phyloP scores from a whole-genome alignment of 1,139 yeast genomes.

The Geotrichum cucujoidarum region DNA sequence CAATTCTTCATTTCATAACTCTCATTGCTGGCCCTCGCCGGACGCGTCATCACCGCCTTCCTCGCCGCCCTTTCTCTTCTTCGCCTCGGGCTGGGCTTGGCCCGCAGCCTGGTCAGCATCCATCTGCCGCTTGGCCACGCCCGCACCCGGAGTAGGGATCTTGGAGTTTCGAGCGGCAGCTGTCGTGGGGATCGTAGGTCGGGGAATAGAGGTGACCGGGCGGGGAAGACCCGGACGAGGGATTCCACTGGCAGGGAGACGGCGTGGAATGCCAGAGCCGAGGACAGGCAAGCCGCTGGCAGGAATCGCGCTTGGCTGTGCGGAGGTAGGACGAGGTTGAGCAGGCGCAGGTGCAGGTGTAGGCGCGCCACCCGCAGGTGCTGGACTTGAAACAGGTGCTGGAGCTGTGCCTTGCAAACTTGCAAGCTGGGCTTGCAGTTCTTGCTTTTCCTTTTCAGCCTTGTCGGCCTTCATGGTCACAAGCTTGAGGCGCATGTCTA shows the following conservation, averaged over 20 bases:
- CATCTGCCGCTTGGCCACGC: constrained; percentile 7
- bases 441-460: constrained; percentile 34
- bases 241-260: neutral
- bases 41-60: neutral
- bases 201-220: neutral
- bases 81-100: constrained; percentile 4
- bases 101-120: constrained; percentile 2
- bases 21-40: neutral
- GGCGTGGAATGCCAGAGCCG: constrained; percentile 3
- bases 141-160: constrained; percentile 13
- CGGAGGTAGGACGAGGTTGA: neutral
- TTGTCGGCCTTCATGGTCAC: constrained; percentile 33
- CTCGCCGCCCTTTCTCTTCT: constrained; percentile 2
- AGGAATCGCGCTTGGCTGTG: neutral
- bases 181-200: neutral
- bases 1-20: neutral
- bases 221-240: constrained; percentile 1
- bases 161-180: neutral
- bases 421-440: constrained; percentile 24
- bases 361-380: neutral
- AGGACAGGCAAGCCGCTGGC: neutral
- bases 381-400: neutral
- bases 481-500: constrained; percentile 36
- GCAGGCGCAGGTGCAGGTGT: neutral
- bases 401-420: constrained; percentile 1